A percentile compares a stretch with the other conserved stretches of the same genome.
These are phyloP conservation scores for Sechiopsis laciniata DNA, from an alignment of 306 rosid genomes.

Conservation along the genomic window DNA sequence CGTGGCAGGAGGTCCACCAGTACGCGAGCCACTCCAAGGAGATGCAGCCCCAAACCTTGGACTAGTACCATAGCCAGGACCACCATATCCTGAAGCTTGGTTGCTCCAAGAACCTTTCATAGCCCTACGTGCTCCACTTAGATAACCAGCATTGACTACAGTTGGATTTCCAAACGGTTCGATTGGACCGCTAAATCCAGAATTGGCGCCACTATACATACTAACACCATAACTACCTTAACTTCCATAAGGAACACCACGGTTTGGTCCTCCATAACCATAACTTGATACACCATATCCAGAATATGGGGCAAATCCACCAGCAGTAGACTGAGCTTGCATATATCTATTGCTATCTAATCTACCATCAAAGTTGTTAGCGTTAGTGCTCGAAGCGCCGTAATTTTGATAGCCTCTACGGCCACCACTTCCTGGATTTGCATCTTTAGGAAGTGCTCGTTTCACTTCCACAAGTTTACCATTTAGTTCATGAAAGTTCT, in stretches of 20 bases:
- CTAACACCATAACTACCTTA: conserved; percentile 43
- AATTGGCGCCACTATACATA: conserved; percentile 39
- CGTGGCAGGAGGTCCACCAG: conserved; percentile 40
- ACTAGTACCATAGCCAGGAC: conserved; percentile 35
- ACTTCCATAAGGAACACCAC: conserved; percentile 41
- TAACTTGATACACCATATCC: conserved; percentile 44
- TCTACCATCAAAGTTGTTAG: conserved; percentile 43
- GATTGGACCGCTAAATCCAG: conserved; percentile 45
- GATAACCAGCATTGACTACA: conserved; percentile 42
- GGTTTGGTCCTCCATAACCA: conserved; percentile 42
- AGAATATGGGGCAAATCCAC: conserved; percentile 45
- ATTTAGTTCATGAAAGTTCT: conserved; percentile 50
- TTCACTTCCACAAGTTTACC: conserved; percentile 60
- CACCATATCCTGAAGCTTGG: conserved; percentile 45
- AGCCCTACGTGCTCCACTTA: conserved; percentile 39
- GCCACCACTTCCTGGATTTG: conserved; percentile 48
- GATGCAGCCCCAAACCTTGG: conserved; percentile 41
- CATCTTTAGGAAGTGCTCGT: conserved; percentile 55
- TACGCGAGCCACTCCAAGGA: conserved; percentile 39
- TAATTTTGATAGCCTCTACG: conserved; percentile 55
- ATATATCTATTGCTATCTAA: conserved; percentile 42
- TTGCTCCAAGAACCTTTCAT: conserved; percentile 41
- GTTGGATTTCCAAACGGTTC: conserved; percentile 47
- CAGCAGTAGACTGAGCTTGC: conserved; percentile 45
- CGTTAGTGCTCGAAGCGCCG: conserved; percentile 30